Base-by-base conservation (phyloP, 2,329 filamentous ascomycete genomes). In the Rutstroemia sp. region DNA sequence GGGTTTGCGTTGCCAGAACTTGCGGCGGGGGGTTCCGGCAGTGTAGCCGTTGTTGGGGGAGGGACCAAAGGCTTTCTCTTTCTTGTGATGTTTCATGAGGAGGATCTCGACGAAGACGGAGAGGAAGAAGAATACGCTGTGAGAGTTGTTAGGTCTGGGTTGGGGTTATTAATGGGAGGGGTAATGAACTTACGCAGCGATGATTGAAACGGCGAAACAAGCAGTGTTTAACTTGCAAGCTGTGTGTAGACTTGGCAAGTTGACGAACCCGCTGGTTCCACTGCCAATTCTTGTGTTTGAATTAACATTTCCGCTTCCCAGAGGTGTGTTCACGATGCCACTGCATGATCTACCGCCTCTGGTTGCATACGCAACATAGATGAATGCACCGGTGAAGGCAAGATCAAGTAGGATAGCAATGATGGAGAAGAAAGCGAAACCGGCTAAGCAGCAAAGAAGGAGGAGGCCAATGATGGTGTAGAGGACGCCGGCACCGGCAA, bases 291-390 rank as follows among this genome's bases (percentile, higher is more conserved):
- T 76, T 19, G 30, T 27, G 38, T 76, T 73, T 25, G 74, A 73
- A 50, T 70, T 69, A 1, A 80, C 75, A 7, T 79, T 72, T 5
- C 87, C 88, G 4, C 69, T 76, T 39, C 91, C 91, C 53, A 92
- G 81, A 6, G 83, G 83, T 16, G 84, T 92, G 48, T 78, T 74
- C 58, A 91, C 78, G 16, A 73, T 73, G 48, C 82, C 82, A 14
- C 73, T 76, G 75, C 92, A 96, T 50, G 73, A 79, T 0, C 82
- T 81, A 39, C 91, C 91, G 56, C 81, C 73, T 39, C 87, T 80
- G 58, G 88, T 92, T 60, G 89, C 78, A 49, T 86, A 76, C 0
- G 91, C 89, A 58, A 96, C 81, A 67, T 91, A 95, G 67, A 95
- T 81, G 76, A 94, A 94, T 57, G 78, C 83, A 42, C 80, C 89